phyloP scores from a whole-genome alignment of 1,284 basidiomycete species.

The Vanrija pseudolonga region DNA sequence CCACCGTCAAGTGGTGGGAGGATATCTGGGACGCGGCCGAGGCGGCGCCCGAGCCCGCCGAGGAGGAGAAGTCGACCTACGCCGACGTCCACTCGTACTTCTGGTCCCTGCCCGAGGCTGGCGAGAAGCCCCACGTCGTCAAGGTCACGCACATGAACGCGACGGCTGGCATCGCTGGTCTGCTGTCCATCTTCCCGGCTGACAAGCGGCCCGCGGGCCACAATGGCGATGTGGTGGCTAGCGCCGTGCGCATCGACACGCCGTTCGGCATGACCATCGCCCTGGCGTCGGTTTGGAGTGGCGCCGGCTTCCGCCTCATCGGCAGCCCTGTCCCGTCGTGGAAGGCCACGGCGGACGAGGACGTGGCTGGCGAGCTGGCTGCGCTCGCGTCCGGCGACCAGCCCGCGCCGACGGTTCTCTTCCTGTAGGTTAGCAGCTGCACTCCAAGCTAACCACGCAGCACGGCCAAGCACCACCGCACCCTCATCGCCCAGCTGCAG shows the following conservation, averaged over 20 bases:
- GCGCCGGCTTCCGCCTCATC: conserved; percentile 39
- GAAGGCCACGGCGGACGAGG: conserved; percentile 10
- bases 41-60: neutral
- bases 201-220: conserved; percentile 43
- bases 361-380: conserved; percentile 25
- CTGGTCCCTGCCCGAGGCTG: conserved; percentile 18
- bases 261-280: conserved; percentile 47
- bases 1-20: conserved; percentile 34
- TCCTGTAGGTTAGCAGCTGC: conserved; percentile 27
- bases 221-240: conserved; percentile 38
- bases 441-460: neutral
- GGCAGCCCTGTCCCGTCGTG: conserved; percentile 24
- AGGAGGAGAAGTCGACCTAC: conserved; percentile 2
- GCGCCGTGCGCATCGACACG: conserved; percentile 33
- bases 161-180: conserved; percentile 47
- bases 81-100: conserved; percentile 36
- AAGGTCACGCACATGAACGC: conserved; percentile 45
- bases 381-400: conserved; percentile 14
- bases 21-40: conserved; percentile 42
- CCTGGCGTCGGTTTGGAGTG: conserved; percentile 40
- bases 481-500: conserved; percentile 28
- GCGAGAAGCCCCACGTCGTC: conserved; percentile 15
- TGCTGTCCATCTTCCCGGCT: conserved; percentile 46
- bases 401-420: conserved; percentile 37
- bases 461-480: conserved; percentile 29